Evolutionary conservation across 2,329 filamentous ascomycete genomes (phyloP).

Genomic region (Colletotrichum sp.): DNA sequence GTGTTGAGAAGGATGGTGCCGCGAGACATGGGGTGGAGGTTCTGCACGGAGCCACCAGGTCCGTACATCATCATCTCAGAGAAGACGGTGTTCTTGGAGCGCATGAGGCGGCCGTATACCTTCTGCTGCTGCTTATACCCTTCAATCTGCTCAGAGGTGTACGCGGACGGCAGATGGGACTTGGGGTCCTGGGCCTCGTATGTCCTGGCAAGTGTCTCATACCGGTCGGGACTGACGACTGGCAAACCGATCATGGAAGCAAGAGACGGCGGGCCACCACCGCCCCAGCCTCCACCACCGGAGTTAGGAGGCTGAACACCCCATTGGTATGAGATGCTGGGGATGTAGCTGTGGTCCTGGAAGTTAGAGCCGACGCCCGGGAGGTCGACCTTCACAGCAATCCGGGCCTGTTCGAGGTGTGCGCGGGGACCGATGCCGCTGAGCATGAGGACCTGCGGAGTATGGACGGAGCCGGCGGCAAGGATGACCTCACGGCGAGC

Average conservation of each 20-base stretch:
- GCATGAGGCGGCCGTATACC: constrained; percentile 25
- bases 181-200: constrained; percentile 24
- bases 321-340: constrained; percentile 24
- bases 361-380: constrained; percentile 50
- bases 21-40: constrained; percentile 27
- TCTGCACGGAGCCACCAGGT: constrained; percentile 27
- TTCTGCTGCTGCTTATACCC: constrained; percentile 47
- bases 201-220: constrained; percentile 20
- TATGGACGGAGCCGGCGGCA: constrained; percentile 40
- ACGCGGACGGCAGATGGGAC: constrained; percentile 24
- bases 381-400: constrained; percentile 42
- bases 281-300: constrained; percentile 2
- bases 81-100: constrained; percentile 38
- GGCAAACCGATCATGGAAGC: constrained; percentile 27
- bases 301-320: background rate
- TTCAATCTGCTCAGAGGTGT: constrained; percentile 25
- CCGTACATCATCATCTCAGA: constrained; percentile 47
- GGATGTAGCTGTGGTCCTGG: constrained; percentile 39
- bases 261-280: constrained; percentile 23
- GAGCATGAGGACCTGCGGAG: constrained; percentile 46
- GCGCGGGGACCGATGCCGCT: constrained; percentile 47
- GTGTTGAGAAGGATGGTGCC: constrained; percentile 27
- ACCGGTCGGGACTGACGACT: constrained; percentile 24
- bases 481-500: constrained; percentile 41
- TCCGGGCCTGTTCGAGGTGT: constrained; percentile 37